Percentiles rank a stretch among this genome's conserved stretches.
These are phyloP conservation scores for Tausonia pullulans DNA, from an alignment of 1,284 basidiomycete genomes.

Conservation along the genomic window DNA sequence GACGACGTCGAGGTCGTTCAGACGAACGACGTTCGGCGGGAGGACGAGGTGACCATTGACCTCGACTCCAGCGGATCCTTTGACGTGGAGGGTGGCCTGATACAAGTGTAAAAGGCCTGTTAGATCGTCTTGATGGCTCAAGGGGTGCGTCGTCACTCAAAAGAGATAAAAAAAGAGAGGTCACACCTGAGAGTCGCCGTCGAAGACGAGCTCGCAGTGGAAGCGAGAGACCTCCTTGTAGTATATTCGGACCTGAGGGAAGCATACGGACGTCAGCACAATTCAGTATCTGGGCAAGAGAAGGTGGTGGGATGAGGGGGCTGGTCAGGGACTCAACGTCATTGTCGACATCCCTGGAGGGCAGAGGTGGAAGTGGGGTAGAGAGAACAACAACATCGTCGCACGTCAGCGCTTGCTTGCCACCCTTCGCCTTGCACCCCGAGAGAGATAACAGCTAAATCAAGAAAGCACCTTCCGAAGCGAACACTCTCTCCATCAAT, in stretches of 20 bases:
- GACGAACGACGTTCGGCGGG: not conserved
- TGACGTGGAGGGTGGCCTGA: constrained; percentile 13
- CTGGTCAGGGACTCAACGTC: not conserved
- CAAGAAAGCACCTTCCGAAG: constrained; percentile 12
- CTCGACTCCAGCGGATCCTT: constrained; percentile 7
- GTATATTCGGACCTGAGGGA: constrained; percentile 14
- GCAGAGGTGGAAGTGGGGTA: not conserved
- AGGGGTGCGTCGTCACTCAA: no score
- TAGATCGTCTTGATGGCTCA: no score
- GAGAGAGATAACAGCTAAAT: not conserved
- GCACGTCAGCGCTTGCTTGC: not conserved
- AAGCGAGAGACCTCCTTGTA: constrained; percentile 15
- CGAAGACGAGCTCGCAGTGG: constrained; percentile 9
- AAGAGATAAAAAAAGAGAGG: not conserved
- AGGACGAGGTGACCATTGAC: constrained; percentile 8
- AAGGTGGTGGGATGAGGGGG: not conserved
- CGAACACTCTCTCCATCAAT: constrained; percentile 13
- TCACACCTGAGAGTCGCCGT: constrained; percentile 7
- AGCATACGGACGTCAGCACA: not conserved
- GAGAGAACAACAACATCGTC: not conserved
- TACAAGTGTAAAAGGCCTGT: no score
- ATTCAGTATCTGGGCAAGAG: not conserved
- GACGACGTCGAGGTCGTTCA: constrained; percentile 9
- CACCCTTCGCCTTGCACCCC: no score
- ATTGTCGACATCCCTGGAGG: not conserved